Evolutionary conservation across 495 filamentous ascomycete species (phyloP).

Genomic region (Saxophila tyrrhenica): DNA sequence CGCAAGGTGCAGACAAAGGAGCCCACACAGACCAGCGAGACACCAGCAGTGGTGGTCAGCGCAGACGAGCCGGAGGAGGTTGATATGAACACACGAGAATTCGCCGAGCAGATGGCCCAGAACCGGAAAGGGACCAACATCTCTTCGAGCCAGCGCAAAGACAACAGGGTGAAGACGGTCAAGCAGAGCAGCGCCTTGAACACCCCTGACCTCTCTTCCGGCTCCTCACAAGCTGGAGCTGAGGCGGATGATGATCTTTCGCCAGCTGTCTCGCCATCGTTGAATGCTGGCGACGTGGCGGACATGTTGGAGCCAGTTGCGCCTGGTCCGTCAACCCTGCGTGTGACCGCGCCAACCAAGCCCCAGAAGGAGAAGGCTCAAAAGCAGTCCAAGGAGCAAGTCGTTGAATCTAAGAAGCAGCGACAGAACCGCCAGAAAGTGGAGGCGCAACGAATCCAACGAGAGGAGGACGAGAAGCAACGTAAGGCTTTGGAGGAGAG

Average conservation of each 20-base stretch:
- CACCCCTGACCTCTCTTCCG: conserved; percentile 16
- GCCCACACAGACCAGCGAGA: not conserved
- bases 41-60: not conserved
- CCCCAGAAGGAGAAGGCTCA: conserved; percentile 50
- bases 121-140: conserved; percentile 10
- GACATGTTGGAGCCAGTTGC: conserved; percentile 76
- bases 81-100: conserved; percentile 14
- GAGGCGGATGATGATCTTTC: conserved; percentile 57
- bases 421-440: conserved; percentile 74
- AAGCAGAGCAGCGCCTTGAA: conserved; percentile 17
- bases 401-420: conserved; percentile 78
- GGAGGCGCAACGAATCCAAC: conserved; percentile 57
- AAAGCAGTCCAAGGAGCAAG: conserved; percentile 41
- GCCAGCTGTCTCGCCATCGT: conserved; percentile 19
- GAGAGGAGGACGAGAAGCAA: conserved; percentile 63
- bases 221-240: conserved; percentile 55
- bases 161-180: conserved; percentile 19
- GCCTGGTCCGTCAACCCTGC: conserved; percentile 60
- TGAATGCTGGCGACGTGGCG: conserved; percentile 49
- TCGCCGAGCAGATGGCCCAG: conserved; percentile 13
- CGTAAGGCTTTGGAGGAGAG: conserved; percentile 62
- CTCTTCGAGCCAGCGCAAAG: conserved; percentile 3
- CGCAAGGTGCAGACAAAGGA: conserved; percentile 4
- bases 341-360: conserved; percentile 55
- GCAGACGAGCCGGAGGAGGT: conserved; percentile 5